Base-by-base conservation (phyloP, 768 basidiomycete species). In the Suillus lakei region DNA sequence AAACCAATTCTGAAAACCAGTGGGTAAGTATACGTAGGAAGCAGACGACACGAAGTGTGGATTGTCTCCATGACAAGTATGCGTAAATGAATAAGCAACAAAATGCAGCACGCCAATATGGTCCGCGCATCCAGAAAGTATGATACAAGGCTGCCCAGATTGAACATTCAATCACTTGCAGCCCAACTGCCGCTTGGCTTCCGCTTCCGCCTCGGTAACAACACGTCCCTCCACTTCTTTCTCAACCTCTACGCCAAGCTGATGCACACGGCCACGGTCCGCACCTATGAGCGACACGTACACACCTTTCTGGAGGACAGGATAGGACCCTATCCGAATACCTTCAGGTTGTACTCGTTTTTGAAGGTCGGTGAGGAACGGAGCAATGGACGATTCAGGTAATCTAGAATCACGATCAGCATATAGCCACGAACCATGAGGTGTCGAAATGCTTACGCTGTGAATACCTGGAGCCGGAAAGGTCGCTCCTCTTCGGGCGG, bases 341-440 rank as follows among this genome's bases (percentile, higher is more conserved):
- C 89, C 91, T 56, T 93, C 91, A 3, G 83, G 78, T 71, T 84
- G 86, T 3, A 95, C 85, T 59, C 92, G 88, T 44, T 85, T 83
- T 72, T 93, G 91, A 1, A 99, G 83, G 12, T 84, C 80, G 1
- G 93, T 91, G 30, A 98, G 83, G 77, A 90, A 98, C 0, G 96
- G 96, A 18, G 96, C 88, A 53, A 91, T 90, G n/a, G 87, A 86
- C 1, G 92, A 93, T 80, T 98, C 96, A 0, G 92, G 85, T 81
- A 66, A 23, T 26, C 34, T 38, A 34, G 7, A 51, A 23, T n/a
- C 16, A 32, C 13, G 32, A n/a, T 59, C 39, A 59, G 28, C 4
- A 13, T 4, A 13, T 59, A 5, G 5, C 7, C 13, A 59, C 18
- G 43, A 26, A 13, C 10, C 12, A 32, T 26, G 16, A 21, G 32